Conservation (phyloP, 164 flowering plant species). For the Sextonia rubra region DNA sequence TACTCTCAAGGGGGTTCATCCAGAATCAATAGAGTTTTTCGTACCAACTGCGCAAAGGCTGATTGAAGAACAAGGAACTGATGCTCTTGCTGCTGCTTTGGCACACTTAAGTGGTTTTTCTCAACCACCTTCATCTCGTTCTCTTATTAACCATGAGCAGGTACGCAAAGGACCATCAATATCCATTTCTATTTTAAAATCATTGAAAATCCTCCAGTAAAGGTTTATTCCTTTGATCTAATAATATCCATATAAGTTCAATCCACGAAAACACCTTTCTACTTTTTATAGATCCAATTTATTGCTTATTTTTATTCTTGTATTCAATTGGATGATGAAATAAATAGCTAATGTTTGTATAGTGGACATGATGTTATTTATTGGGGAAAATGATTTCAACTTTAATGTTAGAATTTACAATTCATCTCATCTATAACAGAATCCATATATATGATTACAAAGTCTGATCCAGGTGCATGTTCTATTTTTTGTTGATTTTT, state of each 20-base stretch:
- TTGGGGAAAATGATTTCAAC: neutral
- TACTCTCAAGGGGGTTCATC: slow-evolving; percentile 88
- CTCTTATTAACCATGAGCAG: slow-evolving; percentile 89
- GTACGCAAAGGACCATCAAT: slow-evolving; percentile 25
- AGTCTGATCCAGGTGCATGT: too few species aligned
- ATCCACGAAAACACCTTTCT: too few species aligned
- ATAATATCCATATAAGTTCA: too few species aligned
- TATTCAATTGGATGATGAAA: neutral
- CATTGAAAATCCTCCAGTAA: neutral
- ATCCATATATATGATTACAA: too few species aligned
- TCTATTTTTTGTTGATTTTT: too few species aligned
- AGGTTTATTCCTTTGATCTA: neutral
- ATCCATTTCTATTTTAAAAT: neutral
- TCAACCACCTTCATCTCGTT: slow-evolving; percentile 89
- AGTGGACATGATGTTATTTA: neutral
- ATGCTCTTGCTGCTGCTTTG: slow-evolving; percentile 92
- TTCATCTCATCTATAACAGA: too few species aligned
- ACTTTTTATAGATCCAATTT: neutral
- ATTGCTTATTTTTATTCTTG: neutral
- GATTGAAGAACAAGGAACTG: slow-evolving; percentile 68
- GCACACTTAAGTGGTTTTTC: slow-evolving; percentile 97
- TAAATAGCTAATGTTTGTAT: neutral
- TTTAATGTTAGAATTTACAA: neutral
- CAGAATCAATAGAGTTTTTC: slow-evolving; percentile 73
- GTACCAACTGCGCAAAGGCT: slow-evolving; percentile 70